Evolutionary conservation across 2,329 filamentous ascomycete genomes (phyloP).

Genomic region (Chaetothyriales sp.): DNA sequence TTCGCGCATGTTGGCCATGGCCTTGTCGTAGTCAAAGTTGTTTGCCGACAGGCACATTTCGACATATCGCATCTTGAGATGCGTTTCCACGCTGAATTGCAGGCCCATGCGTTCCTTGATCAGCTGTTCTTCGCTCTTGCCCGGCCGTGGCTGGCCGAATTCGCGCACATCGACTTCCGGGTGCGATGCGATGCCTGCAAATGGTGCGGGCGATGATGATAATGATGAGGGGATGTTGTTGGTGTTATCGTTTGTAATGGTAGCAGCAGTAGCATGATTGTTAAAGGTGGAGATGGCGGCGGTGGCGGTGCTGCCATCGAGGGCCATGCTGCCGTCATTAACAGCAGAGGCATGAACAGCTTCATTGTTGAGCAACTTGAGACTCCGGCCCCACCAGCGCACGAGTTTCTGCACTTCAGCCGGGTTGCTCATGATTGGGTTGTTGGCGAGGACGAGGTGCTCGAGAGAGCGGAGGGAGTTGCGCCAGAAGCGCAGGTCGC

Average conservation of each 20-base stretch:
- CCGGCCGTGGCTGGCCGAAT: constrained; percentile 29
- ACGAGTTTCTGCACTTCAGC: constrained; percentile 56
- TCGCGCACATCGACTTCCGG: constrained; percentile 54
- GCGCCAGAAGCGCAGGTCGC: constrained; percentile 60
- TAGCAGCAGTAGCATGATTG: constrained; percentile 54
- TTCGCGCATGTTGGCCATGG: constrained; percentile 59
- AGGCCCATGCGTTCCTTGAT: constrained; percentile 55
- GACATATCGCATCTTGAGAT: constrained; percentile 67
- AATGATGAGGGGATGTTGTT: constrained; percentile 52
- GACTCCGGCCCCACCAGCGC: constrained; percentile 62
- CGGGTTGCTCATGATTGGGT: constrained; percentile 54
- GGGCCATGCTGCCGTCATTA: constrained; percentile 1
- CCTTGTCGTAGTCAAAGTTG: constrained; percentile 65
- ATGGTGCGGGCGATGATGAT: constrained; percentile 56
- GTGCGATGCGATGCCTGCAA: constrained; percentile 55
- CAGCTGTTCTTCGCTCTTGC: constrained; percentile 36
- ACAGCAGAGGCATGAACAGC: constrained; percentile 38
- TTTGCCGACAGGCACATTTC: constrained; percentile 68
- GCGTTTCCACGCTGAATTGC: constrained; percentile 62
- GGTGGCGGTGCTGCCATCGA: constrained; percentile 18
- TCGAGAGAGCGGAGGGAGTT: constrained; percentile 65
- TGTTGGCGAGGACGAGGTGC: constrained; percentile 64
- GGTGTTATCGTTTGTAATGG: constrained; percentile 50
- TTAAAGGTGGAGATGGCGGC: constrained; percentile 45
- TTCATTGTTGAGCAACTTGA: constrained; percentile 62